phyloP scores from a whole-genome alignment of 2,329 filamentous ascomycete genomes.

The Neonectria ditissima region DNA sequence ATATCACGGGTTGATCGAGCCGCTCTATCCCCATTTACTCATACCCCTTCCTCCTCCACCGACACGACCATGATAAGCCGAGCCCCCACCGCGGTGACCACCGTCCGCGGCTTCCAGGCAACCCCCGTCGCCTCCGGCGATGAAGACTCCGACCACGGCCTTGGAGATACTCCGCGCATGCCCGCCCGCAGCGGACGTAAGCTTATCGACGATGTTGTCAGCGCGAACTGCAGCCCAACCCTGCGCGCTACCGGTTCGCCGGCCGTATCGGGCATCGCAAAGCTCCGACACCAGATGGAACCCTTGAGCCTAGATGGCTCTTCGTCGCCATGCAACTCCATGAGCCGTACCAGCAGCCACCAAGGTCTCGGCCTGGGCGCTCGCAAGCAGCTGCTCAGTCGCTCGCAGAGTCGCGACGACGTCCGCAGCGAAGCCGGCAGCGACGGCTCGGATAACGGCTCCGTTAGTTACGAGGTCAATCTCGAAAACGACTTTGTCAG shows the following conservation, averaged over 20 bases:
- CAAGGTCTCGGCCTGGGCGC: conserved; percentile 47
- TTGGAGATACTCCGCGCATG: conserved; percentile 53
- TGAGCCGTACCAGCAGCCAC: conserved; percentile 64
- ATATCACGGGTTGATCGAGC: conserved; percentile 32
- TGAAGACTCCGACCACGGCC: conserved; percentile 66
- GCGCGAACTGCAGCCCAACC: conserved; percentile 72
- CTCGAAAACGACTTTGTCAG: conserved; percentile 89
- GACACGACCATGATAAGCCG: conserved; percentile 58
- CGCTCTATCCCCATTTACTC: conserved; percentile 8
- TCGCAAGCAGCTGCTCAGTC: conserved; percentile 68
- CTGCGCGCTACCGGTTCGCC: conserved; percentile 66
- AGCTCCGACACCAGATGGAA: conserved; percentile 84
- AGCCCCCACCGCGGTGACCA: conserved; percentile 63
- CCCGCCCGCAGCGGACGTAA: conserved; percentile 54
- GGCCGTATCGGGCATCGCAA: conserved; percentile 79
- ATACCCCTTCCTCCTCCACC: conserved; percentile 34
- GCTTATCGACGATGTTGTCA: conserved; percentile 68
- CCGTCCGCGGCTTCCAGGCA: conserved; percentile 68
- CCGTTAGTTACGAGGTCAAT: conserved; percentile 85
- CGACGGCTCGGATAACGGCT: conserved; percentile 73
- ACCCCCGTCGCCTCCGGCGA: conserved; percentile 67
- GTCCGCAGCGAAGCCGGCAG: conserved; percentile 64
- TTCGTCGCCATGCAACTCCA: conserved; percentile 68
- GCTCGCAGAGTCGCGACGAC: conserved; percentile 67
- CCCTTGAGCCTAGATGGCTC: conserved; percentile 74